Evolutionary conservation across 2,329 filamentous ascomycete genomes (phyloP).

Genomic region (Furcasterigmium sp.): DNA sequence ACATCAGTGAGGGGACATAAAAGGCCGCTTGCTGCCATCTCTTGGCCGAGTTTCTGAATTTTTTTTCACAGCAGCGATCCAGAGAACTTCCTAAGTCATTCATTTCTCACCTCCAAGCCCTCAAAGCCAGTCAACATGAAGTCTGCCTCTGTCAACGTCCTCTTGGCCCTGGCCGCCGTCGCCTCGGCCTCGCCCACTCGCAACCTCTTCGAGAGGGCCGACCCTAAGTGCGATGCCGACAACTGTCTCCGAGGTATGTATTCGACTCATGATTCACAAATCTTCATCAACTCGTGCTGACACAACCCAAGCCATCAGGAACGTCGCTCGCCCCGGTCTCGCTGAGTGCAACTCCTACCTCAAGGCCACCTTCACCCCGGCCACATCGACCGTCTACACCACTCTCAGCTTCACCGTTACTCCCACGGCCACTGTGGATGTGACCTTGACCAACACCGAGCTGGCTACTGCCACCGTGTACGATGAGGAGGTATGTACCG

Average conservation of each 20-base stretch:
- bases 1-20: too few species aligned
- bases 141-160: not conserved
- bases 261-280: not conserved
- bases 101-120: slow-evolving; percentile 9
- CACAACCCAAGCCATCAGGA: not conserved
- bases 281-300: not conserved
- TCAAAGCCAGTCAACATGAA: not conserved
- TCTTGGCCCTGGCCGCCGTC: not conserved
- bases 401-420: too few species aligned
- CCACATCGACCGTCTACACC: not conserved
- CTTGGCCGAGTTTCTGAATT: too few species aligned
- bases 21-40: too few species aligned
- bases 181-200: not conserved
- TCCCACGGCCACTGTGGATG: too few species aligned
- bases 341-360: not conserved
- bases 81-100: too few species aligned
- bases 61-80: too few species aligned
- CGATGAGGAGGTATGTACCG: too few species aligned
- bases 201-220: not conserved
- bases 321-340: not conserved
- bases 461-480: too few species aligned
- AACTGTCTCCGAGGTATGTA: slow-evolving; percentile 1
- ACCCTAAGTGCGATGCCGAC: not conserved
- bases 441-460: too few species aligned
- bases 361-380: too few species aligned